A percentile compares a stretch with the other conserved stretches of the same genome.
Evolutionary conservation across 1,284 basidiomycete genomes (phyloP).

Genomic region (Boletus albobrunnescens): DNA sequence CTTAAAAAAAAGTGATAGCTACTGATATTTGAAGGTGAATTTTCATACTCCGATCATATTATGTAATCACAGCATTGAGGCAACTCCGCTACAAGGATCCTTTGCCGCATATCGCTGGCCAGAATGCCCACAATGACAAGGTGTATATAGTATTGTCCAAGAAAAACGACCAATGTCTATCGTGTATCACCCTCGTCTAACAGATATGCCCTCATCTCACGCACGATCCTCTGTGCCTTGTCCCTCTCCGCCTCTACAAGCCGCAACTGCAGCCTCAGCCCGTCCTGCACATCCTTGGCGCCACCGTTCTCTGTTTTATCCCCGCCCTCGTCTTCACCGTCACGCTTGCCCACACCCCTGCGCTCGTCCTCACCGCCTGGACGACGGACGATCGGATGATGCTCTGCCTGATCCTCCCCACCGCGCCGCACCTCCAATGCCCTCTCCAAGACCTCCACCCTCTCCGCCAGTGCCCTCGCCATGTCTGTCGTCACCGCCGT

Average conservation of each 20-base stretch:
- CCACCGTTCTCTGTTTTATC: neutral
- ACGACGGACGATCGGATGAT: neutral
- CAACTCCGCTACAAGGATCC: no score
- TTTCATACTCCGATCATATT: no score
- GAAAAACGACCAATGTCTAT: no score
- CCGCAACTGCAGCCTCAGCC: slow-evolving; percentile 12
- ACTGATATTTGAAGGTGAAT: no score
- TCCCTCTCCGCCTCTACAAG: slow-evolving; percentile 24
- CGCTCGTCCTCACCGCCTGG: neutral
- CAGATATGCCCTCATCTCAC: slow-evolving; percentile 18
- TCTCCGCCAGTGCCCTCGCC: slow-evolving; percentile 20
- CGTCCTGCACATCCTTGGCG: slow-evolving; percentile 9
- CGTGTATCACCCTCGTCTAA: slow-evolving; percentile 17
- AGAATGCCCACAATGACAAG: no score
- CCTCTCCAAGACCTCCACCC: slow-evolving; percentile 25
- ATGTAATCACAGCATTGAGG: no score
- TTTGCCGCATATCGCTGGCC: no score
- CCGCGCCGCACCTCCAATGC: slow-evolving; percentile 7
- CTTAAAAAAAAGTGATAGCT: no score
- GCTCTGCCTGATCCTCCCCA: neutral
- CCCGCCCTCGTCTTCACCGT: neutral
- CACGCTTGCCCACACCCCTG: neutral
- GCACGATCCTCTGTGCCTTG: slow-evolving; percentile 15
- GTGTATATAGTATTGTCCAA: no score
- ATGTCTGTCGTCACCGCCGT: slow-evolving; percentile 13